A percentile compares a stretch with the other conserved stretches of the same genome.
Evolutionary conservation across 179 eudicot species (phyloP).

Genomic region (Vitellaria paradoxa): DNA sequence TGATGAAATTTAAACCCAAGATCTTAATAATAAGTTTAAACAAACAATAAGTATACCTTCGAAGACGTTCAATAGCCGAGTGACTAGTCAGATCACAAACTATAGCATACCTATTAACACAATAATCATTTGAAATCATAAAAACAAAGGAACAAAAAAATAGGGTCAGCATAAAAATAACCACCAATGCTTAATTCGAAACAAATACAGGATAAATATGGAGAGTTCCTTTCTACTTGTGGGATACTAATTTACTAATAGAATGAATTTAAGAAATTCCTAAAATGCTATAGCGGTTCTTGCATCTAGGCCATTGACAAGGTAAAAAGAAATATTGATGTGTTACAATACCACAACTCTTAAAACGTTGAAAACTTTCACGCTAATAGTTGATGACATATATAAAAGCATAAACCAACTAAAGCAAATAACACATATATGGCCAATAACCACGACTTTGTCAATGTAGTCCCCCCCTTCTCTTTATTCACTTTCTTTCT

Average conservation of each 20-base stretch:
- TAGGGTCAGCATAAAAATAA: not conserved
- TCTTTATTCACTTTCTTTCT: not conserved
- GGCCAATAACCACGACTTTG: too few species aligned
- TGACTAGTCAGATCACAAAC: slow-evolving; percentile 69
- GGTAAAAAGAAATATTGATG: not conserved
- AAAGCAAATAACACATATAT: not conserved
- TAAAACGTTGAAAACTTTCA: not conserved
- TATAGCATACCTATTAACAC: slow-evolving; percentile 67
- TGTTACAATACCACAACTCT: not conserved
- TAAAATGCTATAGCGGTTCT: not conserved
- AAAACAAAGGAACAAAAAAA: not conserved
- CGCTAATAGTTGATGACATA: not conserved
- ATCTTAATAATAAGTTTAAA: not conserved
- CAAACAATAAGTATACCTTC: slow-evolving; percentile 51
- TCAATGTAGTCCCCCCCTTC: not conserved
- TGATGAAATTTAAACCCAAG: not conserved
- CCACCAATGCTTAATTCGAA: not conserved
- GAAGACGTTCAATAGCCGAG: slow-evolving; percentile 77
- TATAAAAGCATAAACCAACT: slow-evolving; percentile 1
- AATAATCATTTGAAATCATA: slow-evolving; percentile 11
- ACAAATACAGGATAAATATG: not conserved
- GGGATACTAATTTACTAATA: not conserved
- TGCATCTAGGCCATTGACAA: not conserved
- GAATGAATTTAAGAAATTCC: not conserved
- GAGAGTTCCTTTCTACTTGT: not conserved